Percentiles rank a stretch among this genome's conserved stretches.
Conservation (phyloP, 108 stramenopile genomes). For the Schizochytrium sp. region DNA sequence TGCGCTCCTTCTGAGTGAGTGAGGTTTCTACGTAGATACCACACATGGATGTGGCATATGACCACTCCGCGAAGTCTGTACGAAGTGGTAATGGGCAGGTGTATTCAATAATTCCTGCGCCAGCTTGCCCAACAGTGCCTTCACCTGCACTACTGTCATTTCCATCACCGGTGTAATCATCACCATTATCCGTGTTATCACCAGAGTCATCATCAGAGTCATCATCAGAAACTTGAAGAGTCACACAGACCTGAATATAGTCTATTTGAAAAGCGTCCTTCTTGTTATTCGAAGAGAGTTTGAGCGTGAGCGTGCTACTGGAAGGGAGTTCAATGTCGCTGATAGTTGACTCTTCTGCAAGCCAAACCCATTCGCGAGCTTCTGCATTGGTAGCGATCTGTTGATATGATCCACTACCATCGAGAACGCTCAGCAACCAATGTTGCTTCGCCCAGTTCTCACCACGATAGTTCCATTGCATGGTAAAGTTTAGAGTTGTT, state of each 20-base stretch:
- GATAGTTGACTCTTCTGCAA: not conserved
- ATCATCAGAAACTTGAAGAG: not conserved
- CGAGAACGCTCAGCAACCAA: not conserved
- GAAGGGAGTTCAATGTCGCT: not conserved
- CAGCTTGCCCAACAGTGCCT: not conserved
- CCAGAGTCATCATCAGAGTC: not conserved
- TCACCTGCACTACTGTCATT: not conserved
- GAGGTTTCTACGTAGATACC: conserved; percentile 16
- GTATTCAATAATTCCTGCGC: not conserved
- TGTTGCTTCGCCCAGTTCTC: not conserved
- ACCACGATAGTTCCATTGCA: conserved; percentile 33
- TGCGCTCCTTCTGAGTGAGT: not conserved
- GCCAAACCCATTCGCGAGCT: not conserved
- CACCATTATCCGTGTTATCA: not conserved
- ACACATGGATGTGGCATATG: conserved; percentile 8
- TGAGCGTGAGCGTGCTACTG: conserved; percentile 16
- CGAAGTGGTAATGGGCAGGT: not conserved
- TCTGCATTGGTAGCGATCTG: not conserved
- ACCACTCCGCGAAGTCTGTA: conserved; percentile 7
- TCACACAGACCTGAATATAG: not conserved
- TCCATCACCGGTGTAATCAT: not conserved
- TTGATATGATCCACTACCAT: not conserved
- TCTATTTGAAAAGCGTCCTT: conserved; percentile 18
- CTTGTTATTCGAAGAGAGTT: not conserved
- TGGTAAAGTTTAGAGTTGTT: not conserved